Evolutionary conservation across 768 basidiomycete species (phyloP).

Genomic region (Amanita rimosa): DNA sequence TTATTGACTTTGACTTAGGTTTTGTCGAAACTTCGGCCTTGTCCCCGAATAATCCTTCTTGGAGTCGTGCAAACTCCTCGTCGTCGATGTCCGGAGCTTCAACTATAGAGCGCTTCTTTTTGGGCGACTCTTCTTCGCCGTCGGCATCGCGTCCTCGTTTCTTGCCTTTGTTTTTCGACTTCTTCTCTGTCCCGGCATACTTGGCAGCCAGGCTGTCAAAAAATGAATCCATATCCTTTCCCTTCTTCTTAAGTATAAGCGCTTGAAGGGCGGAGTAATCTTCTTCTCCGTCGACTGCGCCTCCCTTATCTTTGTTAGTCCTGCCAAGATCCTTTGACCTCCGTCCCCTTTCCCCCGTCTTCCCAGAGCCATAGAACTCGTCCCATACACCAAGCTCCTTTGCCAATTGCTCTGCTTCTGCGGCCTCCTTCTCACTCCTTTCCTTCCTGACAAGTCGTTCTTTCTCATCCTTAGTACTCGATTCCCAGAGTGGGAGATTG

Average conservation of each 20-base stretch:
- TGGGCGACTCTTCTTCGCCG: conserved; percentile 31
- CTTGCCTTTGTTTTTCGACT: conserved; percentile 41
- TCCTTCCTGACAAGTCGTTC: conserved; percentile 64
- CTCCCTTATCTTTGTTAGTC: conserved; percentile 27
- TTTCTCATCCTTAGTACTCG: conserved; percentile 69
- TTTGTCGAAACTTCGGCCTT: conserved; percentile 22
- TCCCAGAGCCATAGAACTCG: conserved; percentile 78
- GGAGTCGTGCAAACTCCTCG: conserved; percentile 50
- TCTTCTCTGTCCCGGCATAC: conserved; percentile 37
- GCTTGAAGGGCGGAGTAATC: conserved; percentile 68
- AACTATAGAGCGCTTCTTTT: conserved; percentile 36
- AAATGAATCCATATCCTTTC: conserved; percentile 57
- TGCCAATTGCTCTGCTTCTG: conserved; percentile 75
- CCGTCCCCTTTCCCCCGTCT: conserved; percentile 44
- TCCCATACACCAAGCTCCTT: conserved; percentile 92
- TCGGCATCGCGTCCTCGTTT: conserved; percentile 35
- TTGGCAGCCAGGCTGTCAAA: conserved; percentile 69
- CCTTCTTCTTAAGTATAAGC: conserved; percentile 66
- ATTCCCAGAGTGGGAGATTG: conserved; percentile 50
- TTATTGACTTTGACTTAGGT: conserved; percentile 16
- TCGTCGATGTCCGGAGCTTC: conserved; percentile 52
- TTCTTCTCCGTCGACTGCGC: conserved; percentile 26
- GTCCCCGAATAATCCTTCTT: conserved; percentile 41
- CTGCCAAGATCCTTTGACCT: conserved; percentile 39
- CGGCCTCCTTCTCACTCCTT: conserved; percentile 66